Evolutionary conservation across 495 filamentous ascomycete species (phyloP).

Genomic region (Podospora appendiculata): DNA sequence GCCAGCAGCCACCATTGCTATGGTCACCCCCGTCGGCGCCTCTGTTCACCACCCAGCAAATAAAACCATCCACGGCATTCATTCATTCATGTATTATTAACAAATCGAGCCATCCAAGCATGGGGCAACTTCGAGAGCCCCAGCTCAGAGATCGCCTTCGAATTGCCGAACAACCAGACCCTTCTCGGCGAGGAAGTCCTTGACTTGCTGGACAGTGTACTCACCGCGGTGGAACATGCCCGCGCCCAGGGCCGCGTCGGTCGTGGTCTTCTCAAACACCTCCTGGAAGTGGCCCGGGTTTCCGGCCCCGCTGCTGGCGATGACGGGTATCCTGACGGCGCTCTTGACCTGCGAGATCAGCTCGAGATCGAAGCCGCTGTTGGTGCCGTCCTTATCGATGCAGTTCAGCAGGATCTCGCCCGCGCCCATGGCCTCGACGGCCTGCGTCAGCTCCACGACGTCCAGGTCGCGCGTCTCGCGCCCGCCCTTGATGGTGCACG

Average conservation of each 20-base stretch:
- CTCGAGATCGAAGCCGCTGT: constrained; percentile 91
- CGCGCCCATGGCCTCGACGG: constrained; percentile 92
- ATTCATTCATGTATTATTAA: constrained; percentile 1
- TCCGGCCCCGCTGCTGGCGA: constrained; percentile 90
- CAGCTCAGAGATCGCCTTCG: constrained; percentile 42
- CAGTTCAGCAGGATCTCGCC: constrained; percentile 95
- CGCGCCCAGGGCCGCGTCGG: constrained; percentile 89
- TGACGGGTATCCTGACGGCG: constrained; percentile 82
- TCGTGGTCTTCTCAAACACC: constrained; percentile 76
- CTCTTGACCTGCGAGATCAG: constrained; percentile 80
- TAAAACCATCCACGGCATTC: too few relatives aligned
- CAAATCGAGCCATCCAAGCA: neutral
- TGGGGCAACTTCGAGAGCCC: too few relatives aligned
- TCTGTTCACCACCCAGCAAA: too few relatives aligned
- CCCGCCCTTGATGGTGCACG: constrained; percentile 93
- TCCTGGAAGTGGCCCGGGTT: constrained; percentile 84
- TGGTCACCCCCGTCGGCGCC: too few relatives aligned
- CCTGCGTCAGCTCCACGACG: constrained; percentile 75
- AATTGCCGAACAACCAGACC: constrained; percentile 69
- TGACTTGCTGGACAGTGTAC: constrained; percentile 93
- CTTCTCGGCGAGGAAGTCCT: constrained; percentile 63
- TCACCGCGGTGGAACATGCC: constrained; percentile 97
- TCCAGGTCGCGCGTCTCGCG: constrained; percentile 86
- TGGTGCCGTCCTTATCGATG: constrained; percentile 95
- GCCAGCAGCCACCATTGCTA: too few relatives aligned